Percentiles rank a stretch among this genome's conserved stretches.
Evolutionary conservation across 139 green algal species (phyloP).

Genomic region (Pedinophyceae sp.): DNA sequence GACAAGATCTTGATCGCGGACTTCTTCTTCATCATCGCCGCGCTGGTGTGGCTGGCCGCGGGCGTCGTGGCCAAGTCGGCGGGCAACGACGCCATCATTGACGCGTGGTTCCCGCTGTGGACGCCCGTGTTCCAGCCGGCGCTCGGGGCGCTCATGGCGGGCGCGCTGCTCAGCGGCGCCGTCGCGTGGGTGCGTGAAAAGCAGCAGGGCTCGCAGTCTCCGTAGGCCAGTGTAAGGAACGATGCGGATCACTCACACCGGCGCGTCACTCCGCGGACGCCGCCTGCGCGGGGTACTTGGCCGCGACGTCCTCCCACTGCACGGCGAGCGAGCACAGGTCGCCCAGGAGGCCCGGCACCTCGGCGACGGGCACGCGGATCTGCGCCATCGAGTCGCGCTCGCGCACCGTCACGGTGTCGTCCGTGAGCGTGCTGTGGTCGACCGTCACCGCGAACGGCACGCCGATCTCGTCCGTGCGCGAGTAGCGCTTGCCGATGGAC

Average conservation of each 20-base stretch:
- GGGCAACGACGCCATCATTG: neutral
- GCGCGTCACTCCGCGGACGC: constrained; percentile 10
- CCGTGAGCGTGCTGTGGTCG: constrained; percentile 56
- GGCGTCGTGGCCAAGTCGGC: neutral
- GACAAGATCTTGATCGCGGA: neutral
- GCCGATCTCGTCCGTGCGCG: constrained; percentile 83
- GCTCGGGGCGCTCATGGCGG: neutral
- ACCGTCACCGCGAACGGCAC: constrained; percentile 93
- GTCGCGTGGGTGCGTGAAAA: neutral
- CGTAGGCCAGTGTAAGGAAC: no score
- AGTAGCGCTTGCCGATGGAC: constrained; percentile 84
- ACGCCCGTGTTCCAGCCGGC: neutral
- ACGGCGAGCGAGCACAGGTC: constrained; percentile 34
- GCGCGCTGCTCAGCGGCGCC: neutral
- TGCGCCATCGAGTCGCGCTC: constrained; percentile 81
- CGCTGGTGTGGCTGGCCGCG: neutral
- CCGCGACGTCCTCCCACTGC: constrained; percentile 51
- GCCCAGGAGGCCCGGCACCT: constrained; percentile 52
- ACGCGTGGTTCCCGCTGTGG: neutral
- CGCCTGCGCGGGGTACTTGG: constrained; percentile 65
- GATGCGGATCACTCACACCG: no score
- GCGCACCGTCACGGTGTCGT: constrained; percentile 77
- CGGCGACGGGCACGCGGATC: constrained; percentile 45
- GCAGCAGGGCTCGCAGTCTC: no score
- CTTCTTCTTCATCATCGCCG: neutral